phyloP scores from a whole-genome alignment of 768 basidiomycete species.

The Termitomyces heimii region DNA sequence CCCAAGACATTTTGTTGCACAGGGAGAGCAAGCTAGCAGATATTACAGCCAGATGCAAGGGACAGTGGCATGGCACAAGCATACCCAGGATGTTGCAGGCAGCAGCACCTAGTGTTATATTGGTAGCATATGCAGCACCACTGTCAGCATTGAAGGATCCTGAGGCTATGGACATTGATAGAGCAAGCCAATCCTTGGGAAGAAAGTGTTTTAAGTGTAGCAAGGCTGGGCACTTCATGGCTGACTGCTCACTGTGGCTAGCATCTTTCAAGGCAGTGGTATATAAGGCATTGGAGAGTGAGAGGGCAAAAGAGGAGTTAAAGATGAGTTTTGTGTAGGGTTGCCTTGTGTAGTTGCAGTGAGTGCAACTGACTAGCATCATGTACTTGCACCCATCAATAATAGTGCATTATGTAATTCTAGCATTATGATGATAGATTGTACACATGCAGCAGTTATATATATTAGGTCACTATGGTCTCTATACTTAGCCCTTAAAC shows the following conservation, averaged over 20 bases:
- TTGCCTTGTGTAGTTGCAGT: no score
- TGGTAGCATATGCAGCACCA: background rate
- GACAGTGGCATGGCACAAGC: background rate
- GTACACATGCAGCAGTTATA: no score
- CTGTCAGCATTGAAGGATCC: background rate
- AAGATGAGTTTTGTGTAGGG: background rate
- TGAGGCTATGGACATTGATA: background rate
- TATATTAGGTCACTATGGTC: no score
- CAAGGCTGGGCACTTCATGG: background rate
- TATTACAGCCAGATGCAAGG: background rate
- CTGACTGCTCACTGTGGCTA: background rate
- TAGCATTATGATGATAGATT: no score
- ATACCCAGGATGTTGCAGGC: background rate
- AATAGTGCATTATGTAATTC: no score
- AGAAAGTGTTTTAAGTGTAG: background rate
- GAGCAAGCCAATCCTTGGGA: background rate
- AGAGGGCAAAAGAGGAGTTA: background rate
- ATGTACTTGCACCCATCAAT: no score
- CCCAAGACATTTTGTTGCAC: background rate
- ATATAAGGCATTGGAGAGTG: background rate
- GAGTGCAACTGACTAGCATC: no score
- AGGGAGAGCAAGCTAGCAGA: background rate
- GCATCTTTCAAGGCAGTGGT: background rate
- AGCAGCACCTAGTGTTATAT: background rate
- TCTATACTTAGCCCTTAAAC: no score